phyloP scores from a whole-genome alignment of 257 asterid species.

The Plantago major region DNA sequence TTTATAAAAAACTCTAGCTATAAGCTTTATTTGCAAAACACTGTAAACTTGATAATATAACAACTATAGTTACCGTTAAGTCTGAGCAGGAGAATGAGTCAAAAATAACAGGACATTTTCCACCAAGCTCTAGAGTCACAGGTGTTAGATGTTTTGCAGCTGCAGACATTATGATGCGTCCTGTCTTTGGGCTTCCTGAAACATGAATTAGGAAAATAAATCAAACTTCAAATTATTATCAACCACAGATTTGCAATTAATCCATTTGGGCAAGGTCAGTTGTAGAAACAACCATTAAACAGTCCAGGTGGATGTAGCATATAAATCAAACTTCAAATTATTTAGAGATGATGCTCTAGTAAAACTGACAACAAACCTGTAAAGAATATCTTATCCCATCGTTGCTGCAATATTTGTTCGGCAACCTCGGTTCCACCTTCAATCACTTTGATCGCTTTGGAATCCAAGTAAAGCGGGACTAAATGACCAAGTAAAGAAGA shows the following conservation, averaged over 20 bases:
- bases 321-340: too few species aligned
- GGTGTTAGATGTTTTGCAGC: conserved; percentile 97
- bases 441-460: conserved; percentile 57
- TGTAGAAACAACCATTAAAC: too few species aligned
- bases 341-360: not conserved
- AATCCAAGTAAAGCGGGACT: conserved; percentile 70
- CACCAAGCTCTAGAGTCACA: conserved; percentile 91
- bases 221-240: not conserved
- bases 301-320: too few species aligned
- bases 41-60: too few species aligned
- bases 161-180: conserved; percentile 70
- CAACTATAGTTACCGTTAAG: conserved; percentile 45
- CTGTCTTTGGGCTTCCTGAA: conserved; percentile 79
- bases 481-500: conserved; percentile 53
- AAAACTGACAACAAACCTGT: conserved; percentile 49
- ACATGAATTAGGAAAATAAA: conserved; percentile 13
- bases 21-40: too few species aligned
- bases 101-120: conserved; percentile 81
- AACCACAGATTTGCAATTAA: not conserved
- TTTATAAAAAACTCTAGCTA: too few species aligned
- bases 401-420: conserved; percentile 54
- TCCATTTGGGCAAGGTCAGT: too few species aligned
- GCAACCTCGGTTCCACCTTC: conserved; percentile 71
- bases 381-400: conserved; percentile 92
- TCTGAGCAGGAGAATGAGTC: conserved; percentile 59